Conservation (phyloP, 805 yeast genomes). For the Cyberlindnera amylophila region DNA sequence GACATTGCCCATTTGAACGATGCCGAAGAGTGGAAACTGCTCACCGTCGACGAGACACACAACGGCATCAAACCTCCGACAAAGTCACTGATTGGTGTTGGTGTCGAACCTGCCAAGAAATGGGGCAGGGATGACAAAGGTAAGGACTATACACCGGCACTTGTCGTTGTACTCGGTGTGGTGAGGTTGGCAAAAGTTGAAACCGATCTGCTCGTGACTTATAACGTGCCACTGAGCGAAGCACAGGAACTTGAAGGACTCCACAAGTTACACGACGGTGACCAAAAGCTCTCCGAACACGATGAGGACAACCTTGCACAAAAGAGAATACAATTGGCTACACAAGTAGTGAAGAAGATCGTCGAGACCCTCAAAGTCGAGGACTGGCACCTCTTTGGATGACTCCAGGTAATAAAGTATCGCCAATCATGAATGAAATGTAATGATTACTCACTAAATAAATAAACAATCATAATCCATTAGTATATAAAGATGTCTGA, state of each 20-base stretch:
- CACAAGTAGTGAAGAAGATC: constrained; percentile 24
- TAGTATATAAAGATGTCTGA: no score
- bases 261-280: constrained; percentile 4
- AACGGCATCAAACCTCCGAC: constrained; percentile 11
- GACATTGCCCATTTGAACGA: constrained; percentile 50
- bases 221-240: constrained; percentile 50
- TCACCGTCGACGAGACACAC: constrained; percentile 26
- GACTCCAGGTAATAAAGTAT: no score
- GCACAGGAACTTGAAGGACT: constrained; percentile 29
- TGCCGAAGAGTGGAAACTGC: constrained; percentile 29
- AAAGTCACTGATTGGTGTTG: constrained; percentile 32
- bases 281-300: background rate
- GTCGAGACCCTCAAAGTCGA: constrained; percentile 34
- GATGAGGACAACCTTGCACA: constrained; percentile 21
- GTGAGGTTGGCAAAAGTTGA: constrained; percentile 46
- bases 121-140: constrained; percentile 43
- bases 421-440: no score
- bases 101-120: constrained; percentile 43
- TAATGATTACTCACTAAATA: no score
- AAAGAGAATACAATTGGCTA: constrained; percentile 29
- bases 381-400: constrained; percentile 47
- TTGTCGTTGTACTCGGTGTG: constrained; percentile 54
- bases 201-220: constrained; percentile 61
- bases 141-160: constrained; percentile 29
- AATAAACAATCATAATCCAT: no score